Percentiles rank a stretch among this genome's conserved stretches.
These are phyloP conservation scores for Alloteropsis semialata DNA, from an alignment of 176 grass and related monocot species.

Conservation along the genomic window DNA sequence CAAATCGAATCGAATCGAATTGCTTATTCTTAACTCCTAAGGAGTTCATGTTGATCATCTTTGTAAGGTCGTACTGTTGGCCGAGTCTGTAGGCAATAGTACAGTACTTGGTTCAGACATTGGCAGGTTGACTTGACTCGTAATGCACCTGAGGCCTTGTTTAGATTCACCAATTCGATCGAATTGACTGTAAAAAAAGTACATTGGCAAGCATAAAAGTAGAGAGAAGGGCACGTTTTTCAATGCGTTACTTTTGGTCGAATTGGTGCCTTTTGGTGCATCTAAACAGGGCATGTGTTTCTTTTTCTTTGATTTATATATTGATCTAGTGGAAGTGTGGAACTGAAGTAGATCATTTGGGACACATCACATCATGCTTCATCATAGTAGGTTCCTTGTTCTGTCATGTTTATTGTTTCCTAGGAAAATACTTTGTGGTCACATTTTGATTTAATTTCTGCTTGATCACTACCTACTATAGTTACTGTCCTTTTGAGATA, in stretches of 20 bases:
- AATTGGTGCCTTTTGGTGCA: too few relatives aligned
- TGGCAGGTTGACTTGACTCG: conserved; percentile 7
- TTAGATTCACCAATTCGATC: too few relatives aligned
- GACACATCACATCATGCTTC: too few relatives aligned
- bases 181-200: too few relatives aligned
- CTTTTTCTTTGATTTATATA: background rate
- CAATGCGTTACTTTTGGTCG: too few relatives aligned
- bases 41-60: background rate
- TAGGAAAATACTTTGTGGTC: background rate
- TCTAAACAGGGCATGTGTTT: too few relatives aligned
- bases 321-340: background rate
- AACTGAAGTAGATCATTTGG: background rate
- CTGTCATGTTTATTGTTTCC: background rate
- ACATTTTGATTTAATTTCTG: background rate
- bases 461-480: background rate
- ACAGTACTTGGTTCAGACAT: background rate
- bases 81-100: background rate
- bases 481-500: too few relatives aligned
- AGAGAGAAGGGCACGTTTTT: too few relatives aligned
- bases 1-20: background rate
- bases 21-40: background rate
- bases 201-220: too few relatives aligned
- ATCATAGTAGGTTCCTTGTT: background rate
- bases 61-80: background rate
- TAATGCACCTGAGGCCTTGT: background rate